Base-by-base conservation (phyloP, 179 eudicot species). In the Patellifolia procumbens region DNA sequence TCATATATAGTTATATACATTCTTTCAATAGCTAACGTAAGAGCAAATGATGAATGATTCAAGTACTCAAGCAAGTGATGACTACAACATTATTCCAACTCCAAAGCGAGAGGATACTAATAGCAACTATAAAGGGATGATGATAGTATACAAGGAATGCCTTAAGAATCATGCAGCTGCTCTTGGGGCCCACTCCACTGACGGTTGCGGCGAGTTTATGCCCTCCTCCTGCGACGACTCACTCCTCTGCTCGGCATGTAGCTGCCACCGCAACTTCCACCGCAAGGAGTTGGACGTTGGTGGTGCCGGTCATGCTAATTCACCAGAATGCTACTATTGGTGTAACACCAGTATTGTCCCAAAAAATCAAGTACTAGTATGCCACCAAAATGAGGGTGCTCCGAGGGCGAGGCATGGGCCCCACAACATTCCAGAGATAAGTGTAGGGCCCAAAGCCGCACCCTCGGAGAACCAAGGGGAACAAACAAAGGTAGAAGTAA, bases 161-260 rank as follows among this genome's bases (percentile, higher is more conserved):
- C 79, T 75, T 37, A 84, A 66, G 81, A 86, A 86, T 70, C 82
- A 81, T 48, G 86, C 85, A 13, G 80, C 80, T 4, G 43, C 78
- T 19, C 39, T 77, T 28, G 85, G 85, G 26, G 62, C 75, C 37
- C 68, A 79, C 64, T 81, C 85, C 69, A 34, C 66, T 2, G 87
- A 85, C 59, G 86, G 88, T 11, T 85, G 88, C 37, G 76, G 82
- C 8, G 86, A 85, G 71, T 85, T 83, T 78, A 84, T 84, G 84
- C 74, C 81, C 20, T 20, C 48, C 61, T 45, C 49, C 9, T 66
- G 35, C 11, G 72, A 71, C 19, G 28, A 76, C 6, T 1, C 70
- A 15, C 78, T 85, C 65, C 42, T 53, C 0, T 85, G 88, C 68
- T 73, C 83, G 0, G 81, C 75, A 8, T 85, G 88, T 6, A 81